Conservation (phyloP, 768 basidiomycete species). For the Exidia glandulosa region DNA sequence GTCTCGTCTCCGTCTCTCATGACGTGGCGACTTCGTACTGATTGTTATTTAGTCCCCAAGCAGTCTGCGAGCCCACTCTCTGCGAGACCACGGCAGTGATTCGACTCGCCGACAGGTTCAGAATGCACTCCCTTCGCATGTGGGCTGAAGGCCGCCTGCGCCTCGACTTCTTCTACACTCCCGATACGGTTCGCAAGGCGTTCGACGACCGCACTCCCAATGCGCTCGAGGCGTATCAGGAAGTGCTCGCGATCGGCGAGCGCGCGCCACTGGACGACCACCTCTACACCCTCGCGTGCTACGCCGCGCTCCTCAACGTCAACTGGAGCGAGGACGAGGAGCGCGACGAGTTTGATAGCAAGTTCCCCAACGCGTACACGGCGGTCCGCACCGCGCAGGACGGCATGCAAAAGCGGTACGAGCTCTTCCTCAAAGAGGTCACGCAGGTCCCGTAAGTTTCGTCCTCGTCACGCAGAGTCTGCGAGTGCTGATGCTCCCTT, state of each 20-base stretch:
- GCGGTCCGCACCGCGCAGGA: not conserved
- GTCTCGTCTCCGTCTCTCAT: not conserved
- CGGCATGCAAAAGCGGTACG: not conserved
- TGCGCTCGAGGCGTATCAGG: not conserved
- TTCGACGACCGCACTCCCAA: not conserved
- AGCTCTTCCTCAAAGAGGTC: not conserved
- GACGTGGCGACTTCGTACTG: not conserved
- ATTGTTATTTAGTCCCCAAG: not conserved
- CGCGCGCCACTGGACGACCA: not conserved
- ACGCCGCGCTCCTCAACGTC: not conserved
- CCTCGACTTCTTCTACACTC: not conserved
- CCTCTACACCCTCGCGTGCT: not conserved
- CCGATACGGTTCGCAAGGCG: not conserved
- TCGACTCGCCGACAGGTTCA: not conserved
- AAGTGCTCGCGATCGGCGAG: not conserved
- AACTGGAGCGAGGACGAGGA: not conserved
- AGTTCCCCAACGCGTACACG: not conserved
- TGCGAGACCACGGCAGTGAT: not conserved
- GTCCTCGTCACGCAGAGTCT: too few species aligned
- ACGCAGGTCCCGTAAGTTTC: not conserved
- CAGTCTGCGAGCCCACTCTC: not conserved
- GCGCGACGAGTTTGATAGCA: not conserved
- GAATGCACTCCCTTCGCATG: not conserved
- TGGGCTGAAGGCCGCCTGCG: not conserved
- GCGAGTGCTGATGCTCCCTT: too few species aligned